phyloP scores from a whole-genome alignment of 805 yeast species.

The Hanseniaspora hatyaiensis region DNA sequence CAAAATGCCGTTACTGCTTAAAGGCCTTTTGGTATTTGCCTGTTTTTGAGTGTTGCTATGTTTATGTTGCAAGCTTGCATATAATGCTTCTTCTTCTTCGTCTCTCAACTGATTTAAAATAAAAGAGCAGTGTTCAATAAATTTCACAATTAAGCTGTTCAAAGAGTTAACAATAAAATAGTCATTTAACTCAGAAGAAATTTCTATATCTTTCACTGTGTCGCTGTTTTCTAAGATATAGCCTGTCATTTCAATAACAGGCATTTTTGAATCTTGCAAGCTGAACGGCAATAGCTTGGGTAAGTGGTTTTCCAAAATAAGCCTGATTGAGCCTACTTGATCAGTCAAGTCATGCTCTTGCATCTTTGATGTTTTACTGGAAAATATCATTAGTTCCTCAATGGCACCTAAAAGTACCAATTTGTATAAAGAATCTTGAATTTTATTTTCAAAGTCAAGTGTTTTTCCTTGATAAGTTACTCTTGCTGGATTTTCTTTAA shows the following conservation, averaged over 20 bases:
- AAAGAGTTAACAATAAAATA: constrained; percentile 34
- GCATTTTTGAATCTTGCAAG: constrained; percentile 40
- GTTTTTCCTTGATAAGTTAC: constrained; percentile 30
- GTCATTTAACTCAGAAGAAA: constrained; percentile 23
- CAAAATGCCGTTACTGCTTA: constrained; percentile 32
- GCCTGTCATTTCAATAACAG: constrained; percentile 16
- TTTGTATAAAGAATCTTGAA: constrained; percentile 47
- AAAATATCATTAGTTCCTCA: constrained; percentile 50
- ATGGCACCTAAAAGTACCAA: constrained; percentile 56
- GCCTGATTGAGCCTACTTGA: constrained; percentile 47
- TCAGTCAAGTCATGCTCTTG: constrained; percentile 29
- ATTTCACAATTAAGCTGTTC: constrained; percentile 41
- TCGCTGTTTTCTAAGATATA: neutral
- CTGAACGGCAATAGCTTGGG: constrained; percentile 47
- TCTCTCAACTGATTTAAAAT: constrained; percentile 57
- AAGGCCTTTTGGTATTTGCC: too few relatives aligned
- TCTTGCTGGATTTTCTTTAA: constrained; percentile 36
- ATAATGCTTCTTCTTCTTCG: constrained; percentile 58
- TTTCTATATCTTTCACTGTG: constrained; percentile 7
- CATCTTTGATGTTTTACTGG: constrained; percentile 45
- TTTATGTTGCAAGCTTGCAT: constrained; percentile 39
- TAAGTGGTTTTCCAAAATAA: constrained; percentile 52
- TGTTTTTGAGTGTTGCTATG: too few relatives aligned
- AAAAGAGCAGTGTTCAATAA: constrained; percentile 54
- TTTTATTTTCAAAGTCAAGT: constrained; percentile 44